phyloP scores from a whole-genome alignment of 306 rosid species.

The Delonix regia region DNA sequence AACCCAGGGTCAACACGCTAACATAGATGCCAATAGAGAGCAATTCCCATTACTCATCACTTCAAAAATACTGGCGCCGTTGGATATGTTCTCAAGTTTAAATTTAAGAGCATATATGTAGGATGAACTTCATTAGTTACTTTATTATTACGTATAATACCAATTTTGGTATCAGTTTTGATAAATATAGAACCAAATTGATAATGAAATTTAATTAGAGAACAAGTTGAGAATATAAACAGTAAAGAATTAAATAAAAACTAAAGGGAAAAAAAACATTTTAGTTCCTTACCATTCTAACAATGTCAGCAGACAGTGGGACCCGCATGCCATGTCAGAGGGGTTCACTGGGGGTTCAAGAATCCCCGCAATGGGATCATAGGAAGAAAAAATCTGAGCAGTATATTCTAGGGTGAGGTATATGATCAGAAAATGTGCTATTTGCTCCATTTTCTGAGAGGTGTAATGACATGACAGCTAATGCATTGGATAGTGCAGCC shows the following conservation, averaged over 20 bases:
- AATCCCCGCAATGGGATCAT: not conserved
- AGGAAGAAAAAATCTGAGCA: not conserved
- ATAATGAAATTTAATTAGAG: no score
- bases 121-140: no score
- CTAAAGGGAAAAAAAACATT: no score
- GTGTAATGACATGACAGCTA: not conserved
- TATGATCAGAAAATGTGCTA: constrained; percentile 24
- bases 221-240: no score
- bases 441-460: constrained; percentile 11
- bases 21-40: constrained; percentile 8
- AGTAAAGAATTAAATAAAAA: no score
- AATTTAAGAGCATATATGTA: not conserved
- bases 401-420: constrained; percentile 38
- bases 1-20: constrained; percentile 49
- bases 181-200: no score
- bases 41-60: not conserved
- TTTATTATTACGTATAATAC: no score
- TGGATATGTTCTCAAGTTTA: not conserved
- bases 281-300: not conserved
- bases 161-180: no score
- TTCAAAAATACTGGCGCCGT: not conserved
- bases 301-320: constrained; percentile 33
- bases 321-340: constrained; percentile 21
- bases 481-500: not conserved
- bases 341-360: not conserved